Conservation (phyloP, 2,329 filamentous ascomycete genomes). For the Aspergillus floridensis region DNA sequence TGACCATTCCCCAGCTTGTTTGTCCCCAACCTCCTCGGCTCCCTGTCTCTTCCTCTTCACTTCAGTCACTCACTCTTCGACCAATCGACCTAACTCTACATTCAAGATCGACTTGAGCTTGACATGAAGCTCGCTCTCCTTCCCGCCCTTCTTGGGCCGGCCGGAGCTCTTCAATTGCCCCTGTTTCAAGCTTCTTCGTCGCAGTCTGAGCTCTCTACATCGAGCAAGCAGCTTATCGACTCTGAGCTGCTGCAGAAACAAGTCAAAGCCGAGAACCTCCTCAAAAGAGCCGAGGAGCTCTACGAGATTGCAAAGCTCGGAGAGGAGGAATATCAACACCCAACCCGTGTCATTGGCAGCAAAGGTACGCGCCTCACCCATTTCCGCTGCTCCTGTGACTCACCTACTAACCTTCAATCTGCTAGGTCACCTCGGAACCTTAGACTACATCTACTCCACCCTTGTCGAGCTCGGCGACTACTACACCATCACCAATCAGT, state of each 20-base stretch:
- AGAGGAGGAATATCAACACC: conserved; percentile 62
- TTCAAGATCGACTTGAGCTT: neutral
- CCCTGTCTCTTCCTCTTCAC: neutral
- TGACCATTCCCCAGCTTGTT: neutral
- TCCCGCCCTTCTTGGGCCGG: conserved; percentile 10
- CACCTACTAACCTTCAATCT: neutral
- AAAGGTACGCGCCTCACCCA: conserved; percentile 47
- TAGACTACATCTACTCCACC: conserved; percentile 60
- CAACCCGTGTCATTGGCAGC: conserved; percentile 69
- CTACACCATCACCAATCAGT: conserved; percentile 48
- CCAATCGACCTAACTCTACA: neutral
- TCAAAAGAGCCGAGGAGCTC: conserved; percentile 59
- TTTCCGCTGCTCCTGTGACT: neutral
- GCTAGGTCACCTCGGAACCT: conserved; percentile 58
- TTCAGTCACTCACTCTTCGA: neutral
- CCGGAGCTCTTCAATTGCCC: conserved; percentile 21
- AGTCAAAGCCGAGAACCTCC: conserved; percentile 57
- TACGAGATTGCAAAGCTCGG: conserved; percentile 61
- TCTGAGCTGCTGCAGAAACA: conserved; percentile 41
- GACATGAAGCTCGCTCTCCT: neutral
- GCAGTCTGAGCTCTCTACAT: conserved; percentile 15
- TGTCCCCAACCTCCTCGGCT: neutral
- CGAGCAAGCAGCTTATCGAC: conserved; percentile 44
- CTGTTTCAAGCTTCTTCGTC: conserved; percentile 6
- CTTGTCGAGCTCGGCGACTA: conserved; percentile 42